Base-by-base conservation (phyloP, 257 asterid genomes). In the Nicotiana obtusifolia region DNA sequence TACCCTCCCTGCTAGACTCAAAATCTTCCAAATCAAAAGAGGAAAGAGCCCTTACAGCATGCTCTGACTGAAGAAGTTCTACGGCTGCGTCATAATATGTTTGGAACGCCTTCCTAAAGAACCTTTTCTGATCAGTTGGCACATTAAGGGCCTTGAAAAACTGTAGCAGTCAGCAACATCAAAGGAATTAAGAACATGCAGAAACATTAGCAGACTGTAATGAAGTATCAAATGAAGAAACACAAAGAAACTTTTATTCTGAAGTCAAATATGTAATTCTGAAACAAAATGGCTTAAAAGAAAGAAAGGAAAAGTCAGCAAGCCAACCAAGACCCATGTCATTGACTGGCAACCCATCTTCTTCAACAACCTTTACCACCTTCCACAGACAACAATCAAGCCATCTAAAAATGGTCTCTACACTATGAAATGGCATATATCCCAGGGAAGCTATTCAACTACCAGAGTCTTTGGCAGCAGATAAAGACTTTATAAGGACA, bases 61-160 rank as follows among this genome's bases (percentile, higher is more conserved):
- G 99, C 88, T 96, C 99, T 52, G 98, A 89, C 82, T 85, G 95
- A 88, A 96, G 99, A 85, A 91, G 91, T 86, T 94, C 98, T 85
- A 92, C 91, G 61, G 86, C 89, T 85, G 98, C 90, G 81, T 93
- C 98, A 86, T 96, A 91, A 91, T 93, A 96, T 24, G 90, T 86
- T 80, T 91, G 98, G 86, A 89, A 88, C 31, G 95, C 93, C 92
- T 94, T 96, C 85, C 92, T 90, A 35, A 94, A 90, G 84, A 84
- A 67, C 84, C 91, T 96, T 83, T 91, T 94, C 86, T 93, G 97
- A 68, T 96, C 99, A 78, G 88, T 89, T 24, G 97, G 90, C 82
- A 93, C 85, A 87, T 88, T 96, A 37, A 96, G 98, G 85, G 92
- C 91, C 92, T 92, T 93, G 88, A 88, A 87, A 85, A 94, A 90